Base-by-base conservation (phyloP, 306 rosid species). In the Corylus americana region DNA sequence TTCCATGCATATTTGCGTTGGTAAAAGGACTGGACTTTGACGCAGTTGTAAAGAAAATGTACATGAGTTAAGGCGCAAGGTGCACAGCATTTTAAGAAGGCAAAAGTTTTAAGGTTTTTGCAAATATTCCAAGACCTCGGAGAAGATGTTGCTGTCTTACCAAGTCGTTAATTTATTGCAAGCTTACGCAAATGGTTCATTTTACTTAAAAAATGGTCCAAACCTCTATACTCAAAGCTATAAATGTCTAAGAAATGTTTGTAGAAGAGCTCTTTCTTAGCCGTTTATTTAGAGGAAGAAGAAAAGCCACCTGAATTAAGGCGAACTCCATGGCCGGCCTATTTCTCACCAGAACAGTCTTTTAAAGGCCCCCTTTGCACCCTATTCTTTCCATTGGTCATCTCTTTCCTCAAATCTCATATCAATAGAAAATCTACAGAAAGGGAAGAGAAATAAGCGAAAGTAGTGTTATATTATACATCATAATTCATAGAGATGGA, bases 401-500 rank as follows among this genome's bases (percentile, higher is more conserved):
- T 61, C 81, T 77, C 78, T 35, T 35, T 39, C 63, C 61, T 55
- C 71, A 4, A 13, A 47, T 69, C 81, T 22, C 25, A 22, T 22
- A 22, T 22, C 57, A 73, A 1, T 35, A 35, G 1, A 62, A 50
- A 9, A 76, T 35, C 86, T 61, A 71, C 45, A 66, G 39, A 44
- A 80, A 73, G 75, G 75, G 71, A 80, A 78, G 68, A 76, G 76
- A 48, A 71, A 78, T 37, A 70, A 78, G 63, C 42, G 70, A 31
- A 62, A 47, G 29, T 61, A 35, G 48, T 72, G 11, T 72, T 27
- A 70, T 47, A 49, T 77, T 45, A 55, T 37, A 37, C 22, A 64
- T 73, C 77, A 80, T 39, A 39, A 39, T 39, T 39, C 44, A 39
- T 18, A 68, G 27, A 83, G 75, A 90, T 90, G 92, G 90, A 74